Percentiles rank a stretch among this genome's conserved stretches.
These are phyloP conservation scores for Fusarium humuli DNA, from an alignment of 2,329 filamentous ascomycete species.

Conservation along the genomic window DNA sequence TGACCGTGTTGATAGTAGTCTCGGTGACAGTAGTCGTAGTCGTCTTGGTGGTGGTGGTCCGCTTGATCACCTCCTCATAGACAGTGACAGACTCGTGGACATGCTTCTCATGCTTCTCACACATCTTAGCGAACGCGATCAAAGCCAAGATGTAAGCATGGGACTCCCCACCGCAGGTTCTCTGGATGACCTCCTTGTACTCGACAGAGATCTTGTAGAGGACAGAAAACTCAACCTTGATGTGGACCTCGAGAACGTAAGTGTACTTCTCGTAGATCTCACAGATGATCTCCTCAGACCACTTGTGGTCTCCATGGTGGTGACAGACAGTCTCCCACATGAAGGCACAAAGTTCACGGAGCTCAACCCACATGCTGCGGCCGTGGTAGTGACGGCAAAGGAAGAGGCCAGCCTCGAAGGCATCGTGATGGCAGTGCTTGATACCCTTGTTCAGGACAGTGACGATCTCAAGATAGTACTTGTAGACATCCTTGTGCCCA, in stretches of 20 bases:
- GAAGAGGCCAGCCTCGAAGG: conserved; percentile 58
- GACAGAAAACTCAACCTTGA: conserved; percentile 55
- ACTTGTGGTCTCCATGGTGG: conserved; percentile 50
- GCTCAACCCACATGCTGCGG: conserved; percentile 57
- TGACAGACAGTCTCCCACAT: conserved; percentile 58
- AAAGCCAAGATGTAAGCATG: conserved; percentile 49
- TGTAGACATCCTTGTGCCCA: conserved; percentile 50
- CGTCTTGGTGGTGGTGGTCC: conserved; percentile 51
- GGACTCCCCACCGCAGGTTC: conserved; percentile 49
- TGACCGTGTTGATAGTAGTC: conserved; percentile 53
- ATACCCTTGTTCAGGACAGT: conserved; percentile 48
- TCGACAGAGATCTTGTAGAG: conserved; percentile 59
- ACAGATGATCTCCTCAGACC: conserved; percentile 56
- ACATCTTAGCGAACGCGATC: conserved; percentile 58
- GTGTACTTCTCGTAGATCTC: conserved; percentile 60
- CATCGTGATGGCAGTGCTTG: conserved; percentile 54
- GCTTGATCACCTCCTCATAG: conserved; percentile 60
- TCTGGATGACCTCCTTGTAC: conserved; percentile 60
- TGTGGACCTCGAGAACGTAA: conserved; percentile 58
- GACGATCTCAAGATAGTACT: conserved; percentile 54
- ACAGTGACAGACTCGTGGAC: conserved; percentile 58
- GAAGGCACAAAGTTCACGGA: conserved; percentile 58
- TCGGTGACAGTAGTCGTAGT: conserved; percentile 44
- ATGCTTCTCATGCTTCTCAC: conserved; percentile 57
- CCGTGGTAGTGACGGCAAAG: conserved; percentile 59